phyloP scores from a whole-genome alignment of 345 rosid species.

The Turnera subulata region DNA sequence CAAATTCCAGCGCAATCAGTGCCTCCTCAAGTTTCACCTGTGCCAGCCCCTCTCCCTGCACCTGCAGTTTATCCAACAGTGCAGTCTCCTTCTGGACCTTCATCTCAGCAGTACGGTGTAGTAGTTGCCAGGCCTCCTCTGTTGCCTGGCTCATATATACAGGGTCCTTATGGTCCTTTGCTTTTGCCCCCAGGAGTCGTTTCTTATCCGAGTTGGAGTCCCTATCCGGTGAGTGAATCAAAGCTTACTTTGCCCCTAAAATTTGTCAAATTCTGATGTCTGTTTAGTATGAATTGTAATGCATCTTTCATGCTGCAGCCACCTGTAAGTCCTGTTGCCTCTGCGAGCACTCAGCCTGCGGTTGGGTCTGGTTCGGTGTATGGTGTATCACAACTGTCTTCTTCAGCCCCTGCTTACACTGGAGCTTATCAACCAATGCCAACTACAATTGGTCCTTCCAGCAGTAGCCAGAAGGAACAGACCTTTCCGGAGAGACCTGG shows the following conservation, averaged over 20 bases:
- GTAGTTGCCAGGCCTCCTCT: slow-evolving; percentile 72
- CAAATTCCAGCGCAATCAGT: slow-evolving; percentile 49
- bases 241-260: slow-evolving; percentile 27
- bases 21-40: slow-evolving; percentile 44
- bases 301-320: slow-evolving; percentile 33
- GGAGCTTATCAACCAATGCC: slow-evolving; percentile 53
- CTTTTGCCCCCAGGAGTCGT: slow-evolving; percentile 68
- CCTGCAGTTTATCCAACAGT: slow-evolving; percentile 52
- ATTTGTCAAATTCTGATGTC: slow-evolving; percentile 35
- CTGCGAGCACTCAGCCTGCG: slow-evolving; percentile 54
- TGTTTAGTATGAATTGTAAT: slow-evolving; percentile 3
- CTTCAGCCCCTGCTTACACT: slow-evolving; percentile 56
- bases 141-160: slow-evolving; percentile 63
- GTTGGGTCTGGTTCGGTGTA: slow-evolving; percentile 56
- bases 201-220: slow-evolving; percentile 65
- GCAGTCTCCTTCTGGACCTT: slow-evolving; percentile 57
- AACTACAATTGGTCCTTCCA: slow-evolving; percentile 45
- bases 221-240: slow-evolving; percentile 56
- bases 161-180: slow-evolving; percentile 67
- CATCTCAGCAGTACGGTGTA: slow-evolving; percentile 70
- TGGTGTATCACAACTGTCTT: slow-evolving; percentile 53
- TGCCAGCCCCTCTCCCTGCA: slow-evolving; percentile 44
- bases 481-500: slow-evolving; percentile 82
- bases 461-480: slow-evolving; percentile 52
- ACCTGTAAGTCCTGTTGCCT: slow-evolving; percentile 48